A percentile compares a stretch with the other conserved stretches of the same genome.
Evolutionary conservation across 2,329 filamentous ascomycete species (phyloP).

Genomic region (Nemania sp.): DNA sequence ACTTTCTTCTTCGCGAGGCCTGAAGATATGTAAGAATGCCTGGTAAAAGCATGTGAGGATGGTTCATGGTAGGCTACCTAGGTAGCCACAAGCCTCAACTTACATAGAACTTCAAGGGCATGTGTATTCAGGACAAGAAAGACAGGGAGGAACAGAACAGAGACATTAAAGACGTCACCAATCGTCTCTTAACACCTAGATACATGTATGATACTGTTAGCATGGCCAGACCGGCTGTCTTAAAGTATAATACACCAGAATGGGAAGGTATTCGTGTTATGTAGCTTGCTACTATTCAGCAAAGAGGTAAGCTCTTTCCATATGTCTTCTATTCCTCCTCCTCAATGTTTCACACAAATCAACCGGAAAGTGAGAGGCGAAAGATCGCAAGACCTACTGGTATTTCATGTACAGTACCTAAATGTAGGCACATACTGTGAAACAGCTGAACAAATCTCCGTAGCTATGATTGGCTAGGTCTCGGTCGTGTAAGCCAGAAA

Average conservation of each 20-base stretch:
- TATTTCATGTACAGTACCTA: background rate
- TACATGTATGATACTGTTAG: background rate
- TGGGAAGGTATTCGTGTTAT: too few relatives aligned
- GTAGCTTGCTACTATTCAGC: too few relatives aligned
- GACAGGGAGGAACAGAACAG: background rate
- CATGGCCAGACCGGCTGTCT: background rate
- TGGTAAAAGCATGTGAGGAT: background rate
- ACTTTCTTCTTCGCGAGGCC: slow-evolving; percentile 56
- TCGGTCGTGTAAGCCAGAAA: background rate
- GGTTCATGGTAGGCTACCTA: background rate
- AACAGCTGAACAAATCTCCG: background rate
- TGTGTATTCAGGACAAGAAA: background rate
- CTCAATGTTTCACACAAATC: background rate
- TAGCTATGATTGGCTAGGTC: slow-evolving; percentile 2
- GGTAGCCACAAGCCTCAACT: background rate
- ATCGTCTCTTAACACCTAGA: background rate
- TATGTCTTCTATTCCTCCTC: background rate
- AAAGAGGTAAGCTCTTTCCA: background rate
- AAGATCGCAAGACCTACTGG: background rate
- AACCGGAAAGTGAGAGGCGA: background rate
- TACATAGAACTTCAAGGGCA: too few relatives aligned
- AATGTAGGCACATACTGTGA: background rate
- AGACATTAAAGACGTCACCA: background rate
- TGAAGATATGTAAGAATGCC: background rate
- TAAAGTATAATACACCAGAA: too few relatives aligned